Evolutionary conservation across 352 stramenopile species (phyloP), one percentile per base, ranked within the genome.

Genomic region (Globisporangium megalacanthum): DNA sequence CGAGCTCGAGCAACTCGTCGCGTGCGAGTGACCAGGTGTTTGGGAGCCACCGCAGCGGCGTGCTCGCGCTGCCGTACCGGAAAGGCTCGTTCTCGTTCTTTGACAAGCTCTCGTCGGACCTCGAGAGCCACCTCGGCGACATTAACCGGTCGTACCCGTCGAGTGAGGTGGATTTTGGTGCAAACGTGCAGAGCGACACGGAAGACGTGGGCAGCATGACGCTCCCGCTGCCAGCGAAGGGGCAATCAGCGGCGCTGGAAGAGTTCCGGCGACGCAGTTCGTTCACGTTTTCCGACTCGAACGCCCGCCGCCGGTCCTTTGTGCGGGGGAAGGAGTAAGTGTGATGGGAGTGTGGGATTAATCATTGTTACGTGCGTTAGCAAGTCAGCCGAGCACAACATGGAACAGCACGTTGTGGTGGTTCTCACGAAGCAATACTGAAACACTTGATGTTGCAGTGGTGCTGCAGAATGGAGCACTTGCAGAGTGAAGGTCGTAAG

Each of bases 81-180:
- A 92, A 88, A 60, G 80, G 84, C 56, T 94, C 85, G 45, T 94
- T 94, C 49, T 92, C 83, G 35, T 94, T 94, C 56, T 92, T 94
- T 45, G 85, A 92, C 54, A 89, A 91, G 58, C 73, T 94, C 31
- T 89, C 85, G 37, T 80, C 70, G 36, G 85, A 94, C 51, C 49
- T 89, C 8, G 80, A 89, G 39, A 81, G 53, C 44, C 73, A 70
- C 20, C 54, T 77, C 0, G 79, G 86, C 51, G 74, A 83, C 29
- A 55, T 90, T 50, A 73, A 83, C 52, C 68, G 58, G 50, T 69
- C 70, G 33, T 71, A 70, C 39, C 56, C 73, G 29, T 68, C 74
- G 35, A 55, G 50, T 19, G 72, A 86, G 46, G 36, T 58, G 15
- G 58, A 63, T 31, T 49, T 58, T 60, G 36, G 46, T 9, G 29